phyloP scores from a whole-genome alignment of 2,329 filamentous ascomycete species.

The Apiospora phragmitis region DNA sequence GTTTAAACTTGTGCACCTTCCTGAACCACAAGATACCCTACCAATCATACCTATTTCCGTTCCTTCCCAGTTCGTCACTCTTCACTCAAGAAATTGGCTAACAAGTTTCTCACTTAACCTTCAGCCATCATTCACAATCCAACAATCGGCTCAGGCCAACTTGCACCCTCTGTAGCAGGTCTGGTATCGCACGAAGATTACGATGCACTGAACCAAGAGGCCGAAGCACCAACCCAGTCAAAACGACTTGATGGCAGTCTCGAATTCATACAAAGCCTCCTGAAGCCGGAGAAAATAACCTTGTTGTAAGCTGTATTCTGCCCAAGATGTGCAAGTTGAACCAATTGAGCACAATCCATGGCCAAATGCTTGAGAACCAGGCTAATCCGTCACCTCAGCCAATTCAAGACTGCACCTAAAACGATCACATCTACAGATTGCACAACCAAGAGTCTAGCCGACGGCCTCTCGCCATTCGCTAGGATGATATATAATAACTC shows the following conservation, averaged over 20 bases:
- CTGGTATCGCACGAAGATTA: slow-evolving; percentile 57
- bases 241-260: slow-evolving; percentile 70
- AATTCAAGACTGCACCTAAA: slow-evolving; percentile 56
- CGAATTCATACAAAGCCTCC: slow-evolving; percentile 71
- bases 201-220: slow-evolving; percentile 71
- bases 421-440: slow-evolving; percentile 24
- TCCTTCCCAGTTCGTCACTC: neutral
- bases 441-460: slow-evolving; percentile 34
- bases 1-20: slow-evolving; percentile 8
- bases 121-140: slow-evolving; percentile 68
- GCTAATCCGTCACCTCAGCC: neutral
- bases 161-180: slow-evolving; percentile 50
- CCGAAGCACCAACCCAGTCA: slow-evolving; percentile 55
- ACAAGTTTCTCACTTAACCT: neutral
- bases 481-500: slow-evolving; percentile 48
- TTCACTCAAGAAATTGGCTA: neutral
- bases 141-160: slow-evolving; percentile 56
- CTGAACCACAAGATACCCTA: neutral
- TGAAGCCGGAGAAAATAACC: slow-evolving; percentile 71
- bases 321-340: neutral
- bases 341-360: neutral
- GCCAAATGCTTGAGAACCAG: neutral
- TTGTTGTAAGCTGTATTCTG: slow-evolving; percentile 55
- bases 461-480: slow-evolving; percentile 51
- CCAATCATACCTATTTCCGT: neutral